Evolutionary conservation across 2,329 filamentous ascomycete genomes (phyloP), one percentile per base, ranked within the genome.

Genomic region (Alternaria rosae): DNA sequence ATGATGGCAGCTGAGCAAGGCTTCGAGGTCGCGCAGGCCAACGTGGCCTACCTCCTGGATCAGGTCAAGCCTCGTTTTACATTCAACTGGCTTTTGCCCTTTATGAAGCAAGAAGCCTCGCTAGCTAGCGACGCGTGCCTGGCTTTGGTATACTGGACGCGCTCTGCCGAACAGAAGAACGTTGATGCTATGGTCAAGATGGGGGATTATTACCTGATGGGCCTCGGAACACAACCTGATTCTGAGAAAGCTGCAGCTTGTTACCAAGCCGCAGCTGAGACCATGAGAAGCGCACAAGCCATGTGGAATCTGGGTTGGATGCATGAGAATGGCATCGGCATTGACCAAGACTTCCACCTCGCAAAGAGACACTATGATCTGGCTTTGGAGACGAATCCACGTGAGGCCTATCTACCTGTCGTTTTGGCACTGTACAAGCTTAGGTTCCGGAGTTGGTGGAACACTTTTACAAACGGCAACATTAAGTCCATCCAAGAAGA

Each of bases 251-350:
- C 96, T 6, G 93, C 94, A 0, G 89, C 91, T 45, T 99, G 95
- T 82, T 99, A 99, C 73, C 91, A 92, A 55, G 92, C 92, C 5
- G 95, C 95, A 2, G 94, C 94, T 0, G 95, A 99, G 75, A 93
- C 92, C 62, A 89, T 94, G 70, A 91, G 93, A 75, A 97, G 93
- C 70, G 95, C 94, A 3, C 96, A 99, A 80, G 95, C 96, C 13
- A 88, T 97, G 59, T 99, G 93, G 87, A 98, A 99, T 73, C 84
- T 99, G 13, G 96, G 95, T 6, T 99, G 95, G 95, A 98, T 99
- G 94, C 93, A 99, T 75, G 95, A 99, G 80, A 97, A 98, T 74
- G 95, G 95, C 8, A 85, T 98, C 52, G 93, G 94, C 2, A 87
- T 98, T 20, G 91, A 92, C 57, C 95, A 99, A 77, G 95, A 99